These are phyloP conservation scores for Parsonsia alboflavescens DNA, from an alignment of 257 asterid species.

Conservation along the genomic window DNA sequence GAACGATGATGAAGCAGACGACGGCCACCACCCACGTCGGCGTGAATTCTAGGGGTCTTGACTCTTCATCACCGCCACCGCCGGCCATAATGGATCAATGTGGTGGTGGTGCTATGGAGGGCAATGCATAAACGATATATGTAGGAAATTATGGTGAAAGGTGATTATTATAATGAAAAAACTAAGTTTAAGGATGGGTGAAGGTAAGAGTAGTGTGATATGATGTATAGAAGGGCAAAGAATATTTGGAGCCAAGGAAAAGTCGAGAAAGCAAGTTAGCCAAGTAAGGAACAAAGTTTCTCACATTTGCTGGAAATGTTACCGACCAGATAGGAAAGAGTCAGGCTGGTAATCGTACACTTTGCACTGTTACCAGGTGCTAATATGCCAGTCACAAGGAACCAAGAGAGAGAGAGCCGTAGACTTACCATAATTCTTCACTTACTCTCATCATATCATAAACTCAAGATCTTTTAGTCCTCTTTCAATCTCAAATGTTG, in stretches of 20 bases:
- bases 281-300: slow-evolving; percentile 49
- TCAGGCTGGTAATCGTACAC: not conserved
- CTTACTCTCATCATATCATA: no score
- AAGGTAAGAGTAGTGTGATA: not conserved
- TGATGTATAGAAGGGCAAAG: slow-evolving; percentile 33
- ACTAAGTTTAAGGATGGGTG: not conserved
- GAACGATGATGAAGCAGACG: slow-evolving; percentile 67
- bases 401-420: no score
- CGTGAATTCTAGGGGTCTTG: slow-evolving; percentile 54
- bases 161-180: not conserved
- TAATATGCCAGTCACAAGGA: not conserved
- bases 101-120: not conserved
- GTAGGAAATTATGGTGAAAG: not conserved
- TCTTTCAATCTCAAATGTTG: no score
- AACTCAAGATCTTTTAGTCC: no score
- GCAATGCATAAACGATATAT: not conserved
- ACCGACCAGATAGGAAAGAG: not conserved
- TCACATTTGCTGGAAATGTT: not conserved
- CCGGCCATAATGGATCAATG: not conserved
- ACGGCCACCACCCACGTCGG: slow-evolving; percentile 81
- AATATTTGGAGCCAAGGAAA: slow-evolving; percentile 30
- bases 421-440: no score
- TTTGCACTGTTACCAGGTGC: not conserved
- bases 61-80: slow-evolving; percentile 23
- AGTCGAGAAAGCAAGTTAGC: slow-evolving; percentile 14